Conservation (phyloP, 148 eudicot species). For the Chenopodium formosanum region DNA sequence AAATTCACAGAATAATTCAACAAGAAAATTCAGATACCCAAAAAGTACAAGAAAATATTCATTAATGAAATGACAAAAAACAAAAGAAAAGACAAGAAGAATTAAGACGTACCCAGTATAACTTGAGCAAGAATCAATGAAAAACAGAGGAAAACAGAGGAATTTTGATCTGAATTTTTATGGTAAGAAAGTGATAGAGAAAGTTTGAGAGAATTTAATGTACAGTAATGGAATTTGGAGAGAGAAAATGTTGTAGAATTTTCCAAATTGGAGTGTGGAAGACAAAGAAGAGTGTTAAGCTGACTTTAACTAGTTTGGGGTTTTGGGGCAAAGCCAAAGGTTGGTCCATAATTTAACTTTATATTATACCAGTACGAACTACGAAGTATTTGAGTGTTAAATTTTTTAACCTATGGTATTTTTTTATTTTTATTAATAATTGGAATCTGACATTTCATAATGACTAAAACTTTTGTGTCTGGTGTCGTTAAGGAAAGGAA, state of each 20-base stretch:
- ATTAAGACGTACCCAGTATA: conserved; percentile 13
- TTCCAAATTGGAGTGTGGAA: not conserved
- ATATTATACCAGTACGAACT: not conserved
- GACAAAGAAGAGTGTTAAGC: not conserved
- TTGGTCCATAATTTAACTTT: not conserved
- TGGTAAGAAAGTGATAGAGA: not conserved
- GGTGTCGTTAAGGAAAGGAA: conserved; percentile 3
- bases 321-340: not conserved
- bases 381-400: not conserved
- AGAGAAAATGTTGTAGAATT: too few species aligned
- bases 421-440: not conserved
- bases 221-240: not conserved
- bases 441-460: conserved; percentile 4
- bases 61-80: not conserved
- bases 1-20: not conserved
- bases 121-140: not conserved
- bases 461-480: conserved; percentile 6
- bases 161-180: not conserved
- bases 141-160: not conserved
- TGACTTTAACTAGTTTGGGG: not conserved
- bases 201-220: not conserved
- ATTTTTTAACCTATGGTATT: not conserved
- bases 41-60: not conserved
- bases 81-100: not conserved
- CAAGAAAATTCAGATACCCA: not conserved